These are phyloP conservation scores for Phytophthora idaei DNA, from an alignment of 352 stramenopile species.

Conservation along the genomic window DNA sequence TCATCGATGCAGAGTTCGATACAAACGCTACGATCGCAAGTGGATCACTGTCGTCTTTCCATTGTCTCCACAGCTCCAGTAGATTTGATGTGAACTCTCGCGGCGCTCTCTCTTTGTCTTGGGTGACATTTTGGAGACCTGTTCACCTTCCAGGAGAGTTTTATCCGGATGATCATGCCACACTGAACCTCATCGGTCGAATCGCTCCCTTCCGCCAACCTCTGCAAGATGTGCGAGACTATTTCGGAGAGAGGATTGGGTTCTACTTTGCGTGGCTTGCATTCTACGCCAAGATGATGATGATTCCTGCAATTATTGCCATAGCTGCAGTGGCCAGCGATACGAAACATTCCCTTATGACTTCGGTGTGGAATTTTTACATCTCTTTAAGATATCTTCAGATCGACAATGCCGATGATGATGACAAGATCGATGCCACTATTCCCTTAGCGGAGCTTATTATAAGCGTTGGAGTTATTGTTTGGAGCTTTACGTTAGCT, in stretches of 20 bases:
- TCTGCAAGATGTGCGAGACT: conserved; percentile 75
- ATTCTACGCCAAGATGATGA: conserved; percentile 81
- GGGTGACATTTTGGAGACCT: conserved; percentile 67
- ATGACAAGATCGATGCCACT: conserved; percentile 8
- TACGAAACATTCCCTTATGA: conserved; percentile 18
- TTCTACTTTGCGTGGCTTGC: conserved; percentile 93
- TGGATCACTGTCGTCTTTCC: conserved; percentile 37
- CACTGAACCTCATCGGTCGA: conserved; percentile 46
- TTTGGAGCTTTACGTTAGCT: conserved; percentile 57
- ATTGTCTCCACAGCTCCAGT: conserved; percentile 63
- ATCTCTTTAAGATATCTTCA: neutral
- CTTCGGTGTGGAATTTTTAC: conserved; percentile 39
- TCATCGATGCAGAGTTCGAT: conserved; percentile 63
- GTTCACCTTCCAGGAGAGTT: conserved; percentile 44
- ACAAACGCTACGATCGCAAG: conserved; percentile 34
- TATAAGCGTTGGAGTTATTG: conserved; percentile 41
- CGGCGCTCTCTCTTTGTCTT: conserved; percentile 41
- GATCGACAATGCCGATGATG: neutral
- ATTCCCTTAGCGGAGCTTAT: conserved; percentile 13
- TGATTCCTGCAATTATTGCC: conserved; percentile 47
- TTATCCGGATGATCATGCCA: conserved; percentile 43
- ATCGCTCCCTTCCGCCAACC: conserved; percentile 71
- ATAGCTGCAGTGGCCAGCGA: conserved; percentile 32
- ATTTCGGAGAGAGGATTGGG: conserved; percentile 88
- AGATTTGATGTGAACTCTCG: conserved; percentile 52